phyloP scores from a whole-genome alignment of 352 stramenopile genomes.

The Elongisporangium undulatum region DNA sequence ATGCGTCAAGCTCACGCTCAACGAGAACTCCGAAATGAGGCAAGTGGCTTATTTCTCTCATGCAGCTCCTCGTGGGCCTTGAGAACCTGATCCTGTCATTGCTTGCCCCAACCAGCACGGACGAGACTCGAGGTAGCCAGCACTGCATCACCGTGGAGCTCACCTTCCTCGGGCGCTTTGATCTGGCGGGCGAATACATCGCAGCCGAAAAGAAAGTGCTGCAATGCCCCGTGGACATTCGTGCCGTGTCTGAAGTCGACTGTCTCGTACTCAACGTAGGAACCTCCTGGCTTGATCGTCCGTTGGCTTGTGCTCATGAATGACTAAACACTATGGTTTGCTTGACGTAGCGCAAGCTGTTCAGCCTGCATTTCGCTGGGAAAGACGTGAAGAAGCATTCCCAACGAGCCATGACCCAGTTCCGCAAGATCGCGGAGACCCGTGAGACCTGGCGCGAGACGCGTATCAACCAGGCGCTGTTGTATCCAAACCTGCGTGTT shows the following conservation, averaged over 20 bases:
- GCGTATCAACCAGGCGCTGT: constrained; percentile 59
- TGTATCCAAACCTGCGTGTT: constrained; percentile 63
- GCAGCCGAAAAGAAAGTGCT: constrained; percentile 66
- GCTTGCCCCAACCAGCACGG: constrained; percentile 27
- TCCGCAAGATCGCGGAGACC: constrained; percentile 45
- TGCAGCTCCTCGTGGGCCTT: neutral
- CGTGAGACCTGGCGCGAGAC: constrained; percentile 75
- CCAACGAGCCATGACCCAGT: constrained; percentile 27
- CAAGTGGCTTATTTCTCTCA: constrained; percentile 5
- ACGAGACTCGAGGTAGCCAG: constrained; percentile 52
- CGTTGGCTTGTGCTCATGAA: neutral
- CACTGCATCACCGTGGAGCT: constrained; percentile 71
- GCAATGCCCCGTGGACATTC: constrained; percentile 65
- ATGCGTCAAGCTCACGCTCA: constrained; percentile 56
- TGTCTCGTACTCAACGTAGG: constrained; percentile 73
- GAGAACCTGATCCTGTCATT: neutral
- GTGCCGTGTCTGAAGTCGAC: constrained; percentile 60
- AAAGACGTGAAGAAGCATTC: constrained; percentile 68
- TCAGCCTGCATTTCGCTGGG: constrained; percentile 58
- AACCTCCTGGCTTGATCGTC: constrained; percentile 3
- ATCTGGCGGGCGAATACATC: constrained; percentile 78
- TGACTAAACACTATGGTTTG: neutral
- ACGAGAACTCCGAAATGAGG: constrained; percentile 55
- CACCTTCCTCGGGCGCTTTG: constrained; percentile 76
- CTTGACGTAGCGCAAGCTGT: constrained; percentile 55